phyloP scores from a whole-genome alignment of 2,329 filamentous ascomycete species.

The Aspergillus texensis region DNA sequence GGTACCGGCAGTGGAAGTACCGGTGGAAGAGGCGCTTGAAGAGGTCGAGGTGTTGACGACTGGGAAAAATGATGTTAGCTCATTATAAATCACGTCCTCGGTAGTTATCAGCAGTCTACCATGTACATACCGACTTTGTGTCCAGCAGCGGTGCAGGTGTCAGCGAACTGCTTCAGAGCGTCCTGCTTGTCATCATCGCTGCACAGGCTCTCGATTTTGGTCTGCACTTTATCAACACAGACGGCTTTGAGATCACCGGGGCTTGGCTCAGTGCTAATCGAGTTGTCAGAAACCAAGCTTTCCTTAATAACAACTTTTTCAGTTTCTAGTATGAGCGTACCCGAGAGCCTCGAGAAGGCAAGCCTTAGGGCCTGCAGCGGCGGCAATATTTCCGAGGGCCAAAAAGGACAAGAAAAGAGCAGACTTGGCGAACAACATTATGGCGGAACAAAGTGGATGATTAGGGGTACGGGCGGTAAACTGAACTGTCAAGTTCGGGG shows the following conservation, averaged over 20 bases:
- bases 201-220: constrained; percentile 40
- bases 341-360: constrained; percentile 56
- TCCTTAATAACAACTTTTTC: background rate
- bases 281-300: constrained; percentile 3
- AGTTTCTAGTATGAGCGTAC: constrained; percentile 36
- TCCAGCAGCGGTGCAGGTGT: constrained; percentile 43
- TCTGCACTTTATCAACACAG: constrained; percentile 43
- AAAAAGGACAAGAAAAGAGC: constrained; percentile 48
- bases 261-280: constrained; percentile 35
- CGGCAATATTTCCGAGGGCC: constrained; percentile 47
- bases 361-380: constrained; percentile 49
- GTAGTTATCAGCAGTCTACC: background rate
- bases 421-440: constrained; percentile 51
- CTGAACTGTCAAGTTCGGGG: constrained; percentile 5
- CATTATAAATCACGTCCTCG: background rate
- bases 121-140: constrained; percentile 41
- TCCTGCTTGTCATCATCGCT: constrained; percentile 30
- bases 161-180: constrained; percentile 43
- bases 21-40: constrained; percentile 26
- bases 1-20: constrained; percentile 33
- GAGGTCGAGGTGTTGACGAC: constrained; percentile 18
- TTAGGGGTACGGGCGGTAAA: constrained; percentile 4
- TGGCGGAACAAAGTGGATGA: constrained; percentile 18
- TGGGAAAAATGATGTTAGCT: constrained; percentile 11
- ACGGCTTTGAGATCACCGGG: constrained; percentile 43